Percentiles rank a stretch among this genome's conserved stretches.
These are phyloP conservation scores for Cercospora beticola DNA, from an alignment of 2,329 filamentous ascomycete genomes.

Conservation along the genomic window DNA sequence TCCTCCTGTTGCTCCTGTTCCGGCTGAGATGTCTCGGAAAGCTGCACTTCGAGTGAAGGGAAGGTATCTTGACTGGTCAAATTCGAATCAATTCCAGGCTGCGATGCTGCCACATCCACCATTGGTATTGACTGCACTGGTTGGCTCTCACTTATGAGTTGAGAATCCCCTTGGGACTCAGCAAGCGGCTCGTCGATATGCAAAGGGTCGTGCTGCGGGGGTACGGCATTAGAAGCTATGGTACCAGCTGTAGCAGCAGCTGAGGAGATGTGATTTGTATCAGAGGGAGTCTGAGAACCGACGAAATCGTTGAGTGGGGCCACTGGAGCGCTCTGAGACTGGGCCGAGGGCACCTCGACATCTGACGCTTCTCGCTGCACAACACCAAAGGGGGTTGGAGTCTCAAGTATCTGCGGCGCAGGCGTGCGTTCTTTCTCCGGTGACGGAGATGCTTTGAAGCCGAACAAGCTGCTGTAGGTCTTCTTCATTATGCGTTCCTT, in stretches of 20 bases:
- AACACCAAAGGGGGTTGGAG: conserved; percentile 12
- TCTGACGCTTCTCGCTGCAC: background rate
- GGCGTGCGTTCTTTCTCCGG: conserved; percentile 22
- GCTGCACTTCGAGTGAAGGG: conserved; percentile 1
- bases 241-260: background rate
- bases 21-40: conserved; percentile 3
- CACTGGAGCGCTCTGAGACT: background rate
- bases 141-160: background rate
- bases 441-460: conserved; percentile 32
- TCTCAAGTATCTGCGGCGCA: conserved; percentile 6
- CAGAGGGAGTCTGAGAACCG: background rate
- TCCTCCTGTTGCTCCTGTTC: background rate
- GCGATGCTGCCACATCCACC: background rate
- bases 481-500: conserved; percentile 33
- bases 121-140: background rate
- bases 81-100: background rate
- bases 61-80: background rate
- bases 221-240: background rate
- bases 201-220: background rate
- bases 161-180: background rate
- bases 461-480: conserved; percentile 36
- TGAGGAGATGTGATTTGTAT: background rate
- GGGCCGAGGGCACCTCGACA: background rate
- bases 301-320: background rate
- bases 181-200: background rate